Evolutionary conservation across 805 yeast genomes (phyloP).

Genomic region (Myxozyma sirexii): DNA sequence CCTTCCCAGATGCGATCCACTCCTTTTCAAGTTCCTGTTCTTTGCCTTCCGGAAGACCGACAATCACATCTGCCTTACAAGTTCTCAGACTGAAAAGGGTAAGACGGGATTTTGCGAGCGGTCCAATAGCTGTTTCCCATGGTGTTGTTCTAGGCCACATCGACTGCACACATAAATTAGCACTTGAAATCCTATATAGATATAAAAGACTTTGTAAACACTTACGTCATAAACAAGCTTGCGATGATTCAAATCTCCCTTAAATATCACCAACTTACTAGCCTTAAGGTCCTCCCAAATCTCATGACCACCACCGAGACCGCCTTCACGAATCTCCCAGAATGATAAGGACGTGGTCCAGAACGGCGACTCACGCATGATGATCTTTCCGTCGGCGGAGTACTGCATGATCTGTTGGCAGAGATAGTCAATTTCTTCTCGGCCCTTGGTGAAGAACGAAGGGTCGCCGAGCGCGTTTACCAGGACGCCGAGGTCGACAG

Average conservation of each 20-base stretch:
- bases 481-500: slow-evolving; percentile 62
- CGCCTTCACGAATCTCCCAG: slow-evolving; percentile 63
- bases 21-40: slow-evolving; percentile 65
- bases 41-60: slow-evolving; percentile 73
- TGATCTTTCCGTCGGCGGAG: slow-evolving; percentile 51
- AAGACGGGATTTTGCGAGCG: slow-evolving; percentile 63
- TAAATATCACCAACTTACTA: slow-evolving; percentile 73
- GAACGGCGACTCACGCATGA: slow-evolving; percentile 64
- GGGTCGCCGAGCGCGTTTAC: slow-evolving; percentile 33
- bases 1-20: slow-evolving; percentile 65
- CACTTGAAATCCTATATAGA: background rate
- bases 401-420: slow-evolving; percentile 52
- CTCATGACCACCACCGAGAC: slow-evolving; percentile 59
- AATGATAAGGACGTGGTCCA: slow-evolving; percentile 85
- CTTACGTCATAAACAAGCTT: slow-evolving; percentile 78
- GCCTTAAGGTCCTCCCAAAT: slow-evolving; percentile 60
- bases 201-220: background rate
- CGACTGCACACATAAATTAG: slow-evolving; percentile 43
- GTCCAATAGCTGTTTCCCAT: slow-evolving; percentile 69
- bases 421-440: slow-evolving; percentile 53
- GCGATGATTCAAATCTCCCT: slow-evolving; percentile 96
- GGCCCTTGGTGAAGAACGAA: slow-evolving; percentile 52
- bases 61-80: slow-evolving; percentile 94
- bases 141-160: slow-evolving; percentile 83
- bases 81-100: slow-evolving; percentile 81